Base-by-base conservation (phyloP, 2,329 filamentous ascomycete species). In the Fusarium humuli region DNA sequence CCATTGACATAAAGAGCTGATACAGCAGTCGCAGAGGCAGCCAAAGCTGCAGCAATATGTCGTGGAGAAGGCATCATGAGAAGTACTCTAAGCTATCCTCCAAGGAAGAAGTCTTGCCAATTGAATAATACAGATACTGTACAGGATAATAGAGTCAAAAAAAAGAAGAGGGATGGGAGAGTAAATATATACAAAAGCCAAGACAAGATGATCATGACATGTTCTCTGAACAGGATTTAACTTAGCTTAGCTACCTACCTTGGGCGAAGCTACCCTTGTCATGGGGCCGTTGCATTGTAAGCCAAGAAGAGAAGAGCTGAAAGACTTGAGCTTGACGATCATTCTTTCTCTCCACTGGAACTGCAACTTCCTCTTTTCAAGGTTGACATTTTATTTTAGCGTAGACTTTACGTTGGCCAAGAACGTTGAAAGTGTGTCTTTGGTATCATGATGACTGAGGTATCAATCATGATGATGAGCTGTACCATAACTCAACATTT, bases 1-100 rank as follows among this genome's bases (percentile, higher is more conserved):
- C 88, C 89, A 77, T 91, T 88, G 70, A 82, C 81, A 77, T 87
- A 91, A 22, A 91, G 77, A 14, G 85, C 86, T 27, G 79, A 79
- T 12, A 78, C 77, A 48, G 64, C 70, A 42, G 71, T 74, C 37
- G 67, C 76, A 65, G 70, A 72, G 20, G 77, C 72, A 46, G 73
- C 76, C 27, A 79, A 37, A 22, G 76, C 75, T 22, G 75, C 73
- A 41, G 71, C 70, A 27, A 77, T 60, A 45, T 68, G 67, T 65
- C 69, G 68, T 20, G 77, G 47, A 44, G 69, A 69, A 29, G 73
- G 64, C 78, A 79, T 79, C 65, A n/a, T 12, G 52, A 25, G 20
- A 44, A 23, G n/a, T 25, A 50, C 34, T 20, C 34, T 29, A n/a
- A 55, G 58, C 47, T 53, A 23, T 16, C 18, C 34, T n/a, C 18